Base-by-base conservation (phyloP, 2,329 filamentous ascomycete species). In the Alternaria conjuncta region DNA sequence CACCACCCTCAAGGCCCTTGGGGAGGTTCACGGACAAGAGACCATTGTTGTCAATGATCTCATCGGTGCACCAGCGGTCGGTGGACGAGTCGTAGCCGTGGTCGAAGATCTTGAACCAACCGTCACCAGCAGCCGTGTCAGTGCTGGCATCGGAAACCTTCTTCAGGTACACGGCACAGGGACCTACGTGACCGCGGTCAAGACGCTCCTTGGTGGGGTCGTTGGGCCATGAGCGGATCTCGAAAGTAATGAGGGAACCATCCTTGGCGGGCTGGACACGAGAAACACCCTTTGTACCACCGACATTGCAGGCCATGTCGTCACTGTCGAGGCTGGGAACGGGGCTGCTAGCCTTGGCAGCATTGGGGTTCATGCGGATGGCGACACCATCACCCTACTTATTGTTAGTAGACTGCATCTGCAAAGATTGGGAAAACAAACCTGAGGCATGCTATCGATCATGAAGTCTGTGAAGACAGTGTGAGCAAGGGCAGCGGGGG, bases 81-180 rank as follows among this genome's bases (percentile, higher is more conserved):
- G 82, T 82, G 6, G 75, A 69, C 6, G 80, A 75, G 70, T 91
- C 84, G 79, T 91, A 92, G 49, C 89, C 90, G 55, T 90, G 85
- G 61, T 92, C 86, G 83, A 86, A 92, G 75, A 94, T 87, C 84
- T 93, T 93, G 85, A 94, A 92, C 92, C 91, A 94, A 43, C 91
- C 91, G 55, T 84, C 81, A 5, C 91, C 90, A 23, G 84, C 65
- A 68, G 75, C 81, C 23, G 64, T 61, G 54, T 88, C 88, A 12
- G 86, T 78, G 55, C 79, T 80, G 62, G 89, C 87, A 61, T 88
- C 84, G 67, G 83, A 79, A 2, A 93, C 86, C 72, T 88, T 87
- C 82, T 93, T 93, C 81, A 92, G 83, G 79, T 93, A 94, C 23
- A 93, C 86, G 26, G 90, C 86, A 73, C 90, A 92, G 53, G 91